A percentile compares a stretch with the other conserved stretches of the same genome.
Conservation (phyloP, 208 protist genomes). For the Acanthamoeba lenticulata region DNA sequence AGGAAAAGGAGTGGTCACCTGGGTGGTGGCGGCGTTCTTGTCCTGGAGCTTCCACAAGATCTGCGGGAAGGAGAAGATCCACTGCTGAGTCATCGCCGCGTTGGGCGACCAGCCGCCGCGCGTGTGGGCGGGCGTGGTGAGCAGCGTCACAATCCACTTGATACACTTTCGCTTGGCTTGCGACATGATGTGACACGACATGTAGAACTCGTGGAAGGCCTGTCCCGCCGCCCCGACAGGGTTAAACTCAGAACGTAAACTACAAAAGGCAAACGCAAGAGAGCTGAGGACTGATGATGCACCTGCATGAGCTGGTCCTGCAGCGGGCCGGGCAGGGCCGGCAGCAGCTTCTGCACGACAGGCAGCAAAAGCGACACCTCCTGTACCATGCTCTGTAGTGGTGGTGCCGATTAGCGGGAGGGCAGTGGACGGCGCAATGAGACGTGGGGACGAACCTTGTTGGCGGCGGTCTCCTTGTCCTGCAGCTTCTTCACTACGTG, state of each 20-base stretch:
- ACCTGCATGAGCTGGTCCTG: slow-evolving; percentile 40
- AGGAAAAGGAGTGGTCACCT: not conserved
- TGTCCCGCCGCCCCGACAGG: not conserved
- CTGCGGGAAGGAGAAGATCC: slow-evolving; percentile 50
- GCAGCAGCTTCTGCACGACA: slow-evolving; percentile 36
- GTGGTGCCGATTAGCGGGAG: not conserved
- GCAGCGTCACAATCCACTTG: slow-evolving; percentile 45
- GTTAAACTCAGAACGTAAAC: not conserved
- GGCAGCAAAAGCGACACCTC: slow-evolving; percentile 19
- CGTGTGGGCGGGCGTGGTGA: not conserved
- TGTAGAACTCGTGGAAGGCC: slow-evolving; percentile 53
- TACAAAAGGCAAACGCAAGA: not conserved
- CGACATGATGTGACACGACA: slow-evolving; percentile 50
- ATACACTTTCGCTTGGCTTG: slow-evolving; percentile 30
- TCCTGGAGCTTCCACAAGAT: slow-evolving; percentile 57
- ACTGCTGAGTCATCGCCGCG: slow-evolving; percentile 37
- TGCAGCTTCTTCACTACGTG: not conserved
- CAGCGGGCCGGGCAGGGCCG: not conserved
- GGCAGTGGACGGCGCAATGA: not conserved
- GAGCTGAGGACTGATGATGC: not conserved
- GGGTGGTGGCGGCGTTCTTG: slow-evolving; percentile 7
- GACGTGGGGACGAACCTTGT: not conserved
- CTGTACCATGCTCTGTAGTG: slow-evolving; percentile 7
- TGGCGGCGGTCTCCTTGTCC: slow-evolving; percentile 8
- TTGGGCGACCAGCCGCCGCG: slow-evolving; percentile 15